Conservation (phyloP, 768 basidiomycete genomes). For the Serendipita sp. region DNA sequence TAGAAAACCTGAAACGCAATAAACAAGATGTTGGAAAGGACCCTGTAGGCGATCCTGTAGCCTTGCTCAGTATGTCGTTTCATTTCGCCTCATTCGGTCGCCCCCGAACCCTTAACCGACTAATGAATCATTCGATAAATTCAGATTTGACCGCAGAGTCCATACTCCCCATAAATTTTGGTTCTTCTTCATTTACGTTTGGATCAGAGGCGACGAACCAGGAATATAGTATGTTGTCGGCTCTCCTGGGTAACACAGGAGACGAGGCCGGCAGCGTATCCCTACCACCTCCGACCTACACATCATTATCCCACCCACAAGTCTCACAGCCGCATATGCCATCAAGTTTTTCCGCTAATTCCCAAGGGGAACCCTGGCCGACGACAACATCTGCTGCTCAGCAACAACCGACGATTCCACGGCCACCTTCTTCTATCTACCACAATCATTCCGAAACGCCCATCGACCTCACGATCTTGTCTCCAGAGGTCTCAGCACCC, state of each 20-base stretch:
- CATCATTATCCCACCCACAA: slow-evolving; percentile 1
- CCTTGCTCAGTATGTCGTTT: too few relatives aligned
- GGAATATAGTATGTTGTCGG: slow-evolving; percentile 88
- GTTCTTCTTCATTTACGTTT: slow-evolving; percentile 49
- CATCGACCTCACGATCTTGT: background rate
- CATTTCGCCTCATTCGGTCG: background rate
- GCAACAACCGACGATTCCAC: background rate
- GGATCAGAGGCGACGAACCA: slow-evolving; percentile 84
- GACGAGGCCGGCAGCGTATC: slow-evolving; percentile 1
- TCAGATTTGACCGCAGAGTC: slow-evolving; percentile 29
- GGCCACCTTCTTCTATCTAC: background rate
- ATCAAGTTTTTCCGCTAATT: background rate
- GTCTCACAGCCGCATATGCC: background rate
- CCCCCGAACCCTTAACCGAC: background rate
- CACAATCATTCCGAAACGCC: background rate
- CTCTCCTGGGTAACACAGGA: slow-evolving; percentile 59
- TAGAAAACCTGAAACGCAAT: background rate
- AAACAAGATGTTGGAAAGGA: slow-evolving; percentile 6
- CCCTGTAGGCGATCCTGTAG: background rate
- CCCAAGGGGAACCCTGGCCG: background rate
- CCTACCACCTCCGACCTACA: slow-evolving; percentile 1
- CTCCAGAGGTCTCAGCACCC: background rate
- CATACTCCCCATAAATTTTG: slow-evolving; percentile 45
- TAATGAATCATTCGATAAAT: background rate
- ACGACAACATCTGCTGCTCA: background rate